Base-by-base conservation (phyloP, 169 alveolate species). In the Plasmodium fragile region DNA sequence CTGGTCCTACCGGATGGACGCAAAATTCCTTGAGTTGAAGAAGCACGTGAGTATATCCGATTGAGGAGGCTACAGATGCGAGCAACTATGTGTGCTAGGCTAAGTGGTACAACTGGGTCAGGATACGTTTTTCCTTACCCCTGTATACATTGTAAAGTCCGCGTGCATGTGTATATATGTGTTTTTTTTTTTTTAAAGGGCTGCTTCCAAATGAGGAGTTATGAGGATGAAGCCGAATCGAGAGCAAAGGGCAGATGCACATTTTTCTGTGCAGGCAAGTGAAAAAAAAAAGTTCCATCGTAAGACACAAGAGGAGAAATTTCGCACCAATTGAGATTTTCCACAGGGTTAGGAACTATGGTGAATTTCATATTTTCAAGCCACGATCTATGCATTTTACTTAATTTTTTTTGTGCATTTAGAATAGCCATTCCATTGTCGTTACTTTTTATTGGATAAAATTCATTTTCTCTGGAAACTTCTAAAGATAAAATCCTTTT, bases 1-100 rank as follows among this genome's bases (percentile, higher is more conserved):
- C 83, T 96, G 49, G 92, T 90, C 69, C 91, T 96, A 34, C 97
- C 97, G 10, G 97, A 95, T 72, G 97, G 97, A 30, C 79, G 95
- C 34, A 92, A 81, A 65, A 71, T 85, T 25, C 94, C 94, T 6
- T 89, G 11, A 78, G 52, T 13, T 16, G 41, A 13, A 65, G 36
- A 25, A 28, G 41, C n/a, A 2, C 4, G 36, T 25, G n/a, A 2
- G n/a, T 28, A 65, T 65, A 18, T 10, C 30, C 75, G n/a, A n/a
- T 65, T 10, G 75, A 22, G 6, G 18, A 32, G 4, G n/a, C 36
- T n/a, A 43, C 39, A 75, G 4, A 75, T 75, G 3, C 39, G 55
- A 22, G 28, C 11, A 36, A 36, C 49, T 75, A 11, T 75, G 69
- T 75, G 49, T 75, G 25, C 28, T 75, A 36, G 2, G 22, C 16